phyloP scores from a whole-genome alignment of 2,329 filamentous ascomycete genomes.

The Harringtonia lauricola region DNA sequence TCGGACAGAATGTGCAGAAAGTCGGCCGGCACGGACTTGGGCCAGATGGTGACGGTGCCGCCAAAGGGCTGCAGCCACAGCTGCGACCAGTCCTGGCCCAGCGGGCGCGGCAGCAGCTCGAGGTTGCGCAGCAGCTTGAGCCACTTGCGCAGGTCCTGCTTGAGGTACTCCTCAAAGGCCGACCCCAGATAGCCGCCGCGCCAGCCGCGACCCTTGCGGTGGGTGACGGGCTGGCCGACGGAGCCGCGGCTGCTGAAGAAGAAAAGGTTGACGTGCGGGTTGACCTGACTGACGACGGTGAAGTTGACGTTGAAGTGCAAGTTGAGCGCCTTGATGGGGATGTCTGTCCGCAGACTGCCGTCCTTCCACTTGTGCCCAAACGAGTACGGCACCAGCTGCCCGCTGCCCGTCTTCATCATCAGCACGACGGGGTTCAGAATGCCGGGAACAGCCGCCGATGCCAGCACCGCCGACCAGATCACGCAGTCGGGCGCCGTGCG shows the following conservation, averaged over 20 bases:
- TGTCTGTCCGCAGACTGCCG: conserved; percentile 85
- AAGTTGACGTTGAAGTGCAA: conserved; percentile 98
- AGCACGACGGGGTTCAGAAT: conserved; percentile 93
- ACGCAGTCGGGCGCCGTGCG: conserved; percentile 93
- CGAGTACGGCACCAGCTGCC: conserved; percentile 74
- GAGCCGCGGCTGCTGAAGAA: conserved; percentile 93
- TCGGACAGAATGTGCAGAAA: conserved; percentile 82
- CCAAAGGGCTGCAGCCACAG: conserved; percentile 93
- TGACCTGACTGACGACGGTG: conserved; percentile 79
- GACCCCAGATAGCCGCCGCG: conserved; percentile 89
- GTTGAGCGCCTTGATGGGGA: conserved; percentile 87
- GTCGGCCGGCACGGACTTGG: conserved; percentile 66
- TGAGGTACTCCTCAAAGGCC: conserved; percentile 87
- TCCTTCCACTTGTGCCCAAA: conserved; percentile 99
- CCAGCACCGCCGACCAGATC: conserved; percentile 93
- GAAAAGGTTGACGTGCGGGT: conserved; percentile 96
- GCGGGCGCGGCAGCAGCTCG: conserved; percentile 76
- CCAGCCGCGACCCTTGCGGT: conserved; percentile 89
- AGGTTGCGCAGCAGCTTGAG: conserved; percentile 87
- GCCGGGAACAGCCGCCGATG: conserved; percentile 88
- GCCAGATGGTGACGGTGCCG: conserved; percentile 95
- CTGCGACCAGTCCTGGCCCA: conserved; percentile 95
- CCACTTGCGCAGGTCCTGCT: conserved; percentile 96
- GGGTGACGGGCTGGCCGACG: conserved; percentile 86
- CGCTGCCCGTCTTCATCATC: conserved; percentile 67